Percentiles rank a stretch among this genome's conserved stretches.
phyloP scores from a whole-genome alignment of 441 rosid genomes.

The Pelargonium exstipulatum region DNA sequence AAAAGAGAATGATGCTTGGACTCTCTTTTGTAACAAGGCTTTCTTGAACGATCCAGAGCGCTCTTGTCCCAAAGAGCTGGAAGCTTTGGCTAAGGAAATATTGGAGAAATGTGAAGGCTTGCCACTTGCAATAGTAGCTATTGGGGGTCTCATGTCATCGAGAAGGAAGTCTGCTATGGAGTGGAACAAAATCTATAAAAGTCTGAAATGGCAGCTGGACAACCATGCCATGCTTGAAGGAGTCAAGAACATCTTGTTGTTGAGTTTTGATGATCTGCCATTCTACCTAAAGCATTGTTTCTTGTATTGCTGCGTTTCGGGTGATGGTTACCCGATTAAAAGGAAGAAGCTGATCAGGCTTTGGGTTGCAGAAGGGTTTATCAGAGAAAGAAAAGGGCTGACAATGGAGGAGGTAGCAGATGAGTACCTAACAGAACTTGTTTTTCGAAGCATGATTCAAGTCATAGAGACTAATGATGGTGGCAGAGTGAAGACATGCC shows the following conservation, averaged over 20 bases:
- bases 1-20: conserved; percentile 1
- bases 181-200: not conserved
- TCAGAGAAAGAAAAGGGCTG: not conserved
- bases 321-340: conserved; percentile 1
- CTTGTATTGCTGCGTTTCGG: not conserved
- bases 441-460: conserved; percentile 6
- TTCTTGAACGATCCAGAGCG: not conserved
- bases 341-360: conserved; percentile 1
- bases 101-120: conserved; percentile 6
- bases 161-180: not conserved
- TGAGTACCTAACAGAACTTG: conserved; percentile 3
- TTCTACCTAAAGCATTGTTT: conserved; percentile 7
- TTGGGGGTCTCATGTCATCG: conserved; percentile 1
- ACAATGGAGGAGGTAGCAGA: conserved; percentile 5
- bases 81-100: not conserved
- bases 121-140: conserved; percentile 7
- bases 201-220: conserved; percentile 5
- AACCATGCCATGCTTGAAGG: not conserved
- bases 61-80: conserved; percentile 4
- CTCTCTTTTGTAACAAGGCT: conserved; percentile 4
- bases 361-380: conserved; percentile 7
- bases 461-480: conserved; percentile 4
- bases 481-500: conserved; percentile 4
- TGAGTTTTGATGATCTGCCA: conserved; percentile 3
- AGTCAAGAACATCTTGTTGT: conserved; percentile 1